Evolutionary conservation across 2,329 filamentous ascomycete genomes (phyloP).

Genomic region (Coniochaeta sp.): DNA sequence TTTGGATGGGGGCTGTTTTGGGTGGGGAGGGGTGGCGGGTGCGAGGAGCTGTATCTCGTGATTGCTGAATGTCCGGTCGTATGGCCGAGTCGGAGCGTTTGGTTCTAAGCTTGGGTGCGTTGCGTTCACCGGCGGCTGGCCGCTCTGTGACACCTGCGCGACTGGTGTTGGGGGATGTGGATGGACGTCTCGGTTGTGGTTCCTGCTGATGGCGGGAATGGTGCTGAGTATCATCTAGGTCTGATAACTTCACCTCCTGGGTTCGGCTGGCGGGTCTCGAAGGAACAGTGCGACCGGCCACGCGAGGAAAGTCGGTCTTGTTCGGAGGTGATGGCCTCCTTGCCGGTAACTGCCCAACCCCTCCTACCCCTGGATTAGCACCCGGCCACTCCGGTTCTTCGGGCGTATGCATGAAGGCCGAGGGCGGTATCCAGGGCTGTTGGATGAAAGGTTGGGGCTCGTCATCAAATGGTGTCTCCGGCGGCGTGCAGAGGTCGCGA

Average conservation of each 20-base stretch:
- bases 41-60: no score
- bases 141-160: neutral
- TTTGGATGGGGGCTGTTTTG: no score
- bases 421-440: neutral
- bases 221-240: neutral
- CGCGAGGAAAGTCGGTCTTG: neutral
- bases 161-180: neutral
- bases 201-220: neutral
- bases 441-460: neutral
- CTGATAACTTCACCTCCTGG: conserved; percentile 1
- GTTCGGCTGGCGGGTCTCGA: neutral
- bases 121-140: neutral
- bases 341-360: neutral
- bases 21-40: neutral
- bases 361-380: neutral
- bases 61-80: neutral
- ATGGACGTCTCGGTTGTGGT: neutral
- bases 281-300: neutral
- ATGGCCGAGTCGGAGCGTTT: neutral
- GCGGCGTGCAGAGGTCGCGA: conserved; percentile 1
- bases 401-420: neutral
- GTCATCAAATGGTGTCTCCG: conserved; percentile 1
- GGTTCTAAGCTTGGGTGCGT: neutral
- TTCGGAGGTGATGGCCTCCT: neutral
- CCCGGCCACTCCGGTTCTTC: conserved; percentile 2